Conservation (phyloP, 176 grass and related monocot species). For the Musa beccarii region DNA sequence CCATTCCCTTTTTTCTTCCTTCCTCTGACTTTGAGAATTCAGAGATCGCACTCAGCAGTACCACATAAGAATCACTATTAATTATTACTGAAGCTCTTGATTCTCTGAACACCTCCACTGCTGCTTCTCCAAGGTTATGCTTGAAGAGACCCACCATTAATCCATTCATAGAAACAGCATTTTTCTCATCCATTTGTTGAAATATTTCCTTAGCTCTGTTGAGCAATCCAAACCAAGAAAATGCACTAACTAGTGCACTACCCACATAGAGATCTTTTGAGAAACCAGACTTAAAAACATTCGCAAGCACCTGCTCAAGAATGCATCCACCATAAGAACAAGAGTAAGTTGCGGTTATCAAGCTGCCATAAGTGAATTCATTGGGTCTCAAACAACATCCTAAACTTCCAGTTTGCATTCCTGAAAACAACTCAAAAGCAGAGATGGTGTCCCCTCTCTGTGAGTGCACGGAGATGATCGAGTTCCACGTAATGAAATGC, state of each 20-base stretch:
- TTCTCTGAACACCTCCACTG: slow-evolving; percentile 42
- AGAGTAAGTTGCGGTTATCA: slow-evolving; percentile 40
- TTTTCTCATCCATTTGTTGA: slow-evolving; percentile 45
- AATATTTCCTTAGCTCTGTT: slow-evolving; percentile 59
- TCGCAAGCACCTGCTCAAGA: slow-evolving; percentile 45
- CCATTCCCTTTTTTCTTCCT: slow-evolving; percentile 51
- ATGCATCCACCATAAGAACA: slow-evolving; percentile 25
- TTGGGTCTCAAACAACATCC: slow-evolving; percentile 29
- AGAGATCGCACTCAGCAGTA: slow-evolving; percentile 57
- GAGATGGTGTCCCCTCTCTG: slow-evolving; percentile 42
- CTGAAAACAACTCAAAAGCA: slow-evolving; percentile 35
- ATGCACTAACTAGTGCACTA: slow-evolving; percentile 69
- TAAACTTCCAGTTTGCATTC: slow-evolving; percentile 34
- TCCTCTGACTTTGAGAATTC: slow-evolving; percentile 40
- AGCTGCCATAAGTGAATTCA: slow-evolving; percentile 67
- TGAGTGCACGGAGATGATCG: slow-evolving; percentile 64
- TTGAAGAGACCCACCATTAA: slow-evolving; percentile 61
- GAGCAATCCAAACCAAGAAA: slow-evolving; percentile 45
- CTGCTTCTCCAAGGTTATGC: slow-evolving; percentile 51
- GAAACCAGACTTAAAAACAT: slow-evolving; percentile 43
- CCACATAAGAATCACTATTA: slow-evolving; percentile 61
- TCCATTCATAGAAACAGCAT: slow-evolving; percentile 68
- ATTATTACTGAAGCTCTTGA: slow-evolving; percentile 28
- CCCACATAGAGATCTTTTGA: slow-evolving; percentile 58
- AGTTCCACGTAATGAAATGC: slow-evolving; percentile 66